phyloP scores from a whole-genome alignment of 768 basidiomycete species.

The Pleurotus citrinopileatus region DNA sequence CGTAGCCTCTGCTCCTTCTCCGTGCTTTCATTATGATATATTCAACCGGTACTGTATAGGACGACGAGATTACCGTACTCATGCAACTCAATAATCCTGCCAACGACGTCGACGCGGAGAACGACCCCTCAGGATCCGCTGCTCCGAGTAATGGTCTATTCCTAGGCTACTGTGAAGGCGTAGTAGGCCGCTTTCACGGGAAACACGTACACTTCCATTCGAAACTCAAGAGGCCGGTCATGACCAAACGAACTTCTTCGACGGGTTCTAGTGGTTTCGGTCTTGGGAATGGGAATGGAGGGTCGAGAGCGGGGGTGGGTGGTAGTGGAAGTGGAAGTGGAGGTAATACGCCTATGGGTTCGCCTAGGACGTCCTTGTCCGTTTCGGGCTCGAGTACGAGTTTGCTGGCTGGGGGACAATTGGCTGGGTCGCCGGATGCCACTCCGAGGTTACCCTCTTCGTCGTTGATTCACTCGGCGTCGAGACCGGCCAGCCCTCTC shows the following conservation, averaged over 20 bases:
- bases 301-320: background rate
- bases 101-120: too few species aligned
- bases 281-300: background rate
- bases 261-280: slow-evolving; percentile 9
- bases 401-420: background rate
- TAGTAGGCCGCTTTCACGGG: slow-evolving; percentile 73
- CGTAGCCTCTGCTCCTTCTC: slow-evolving; percentile 18
- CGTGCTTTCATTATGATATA: too few species aligned
- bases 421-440: background rate
- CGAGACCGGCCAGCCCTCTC: too few species aligned
- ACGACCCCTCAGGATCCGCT: slow-evolving; percentile 13
- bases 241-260: slow-evolving; percentile 62
- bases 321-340: background rate
- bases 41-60: too few species aligned
- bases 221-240: slow-evolving; percentile 77
- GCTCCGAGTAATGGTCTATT: slow-evolving; percentile 21
- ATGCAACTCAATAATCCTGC: slow-evolving; percentile 61
- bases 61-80: slow-evolving; percentile 76
- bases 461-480: too few species aligned
- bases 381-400: background rate
- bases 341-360: background rate
- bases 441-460: background rate
- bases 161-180: slow-evolving; percentile 82
- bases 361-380: background rate
- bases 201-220: slow-evolving; percentile 64